Conservation (phyloP, 2,329 filamentous ascomycete genomes). For the Aspergillus sergii region DNA sequence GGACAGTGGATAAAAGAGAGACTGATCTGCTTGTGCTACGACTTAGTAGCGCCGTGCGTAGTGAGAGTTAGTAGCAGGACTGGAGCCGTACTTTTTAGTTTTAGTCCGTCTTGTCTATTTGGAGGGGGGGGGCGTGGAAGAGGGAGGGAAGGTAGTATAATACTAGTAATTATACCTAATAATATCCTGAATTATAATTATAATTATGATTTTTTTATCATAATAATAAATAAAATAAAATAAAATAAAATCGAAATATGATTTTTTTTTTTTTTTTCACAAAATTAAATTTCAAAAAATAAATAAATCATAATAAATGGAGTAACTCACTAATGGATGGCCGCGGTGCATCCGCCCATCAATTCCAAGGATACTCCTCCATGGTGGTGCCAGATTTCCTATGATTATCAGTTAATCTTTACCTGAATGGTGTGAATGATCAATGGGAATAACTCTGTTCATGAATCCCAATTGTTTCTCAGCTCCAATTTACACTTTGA, state of each 20-base stretch:
- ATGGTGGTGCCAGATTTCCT: constrained; percentile 12
- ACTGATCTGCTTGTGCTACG: constrained; percentile 40
- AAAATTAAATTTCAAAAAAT: constrained; percentile 2
- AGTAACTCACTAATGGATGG: constrained; percentile 7
- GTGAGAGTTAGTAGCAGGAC: constrained; percentile 31
- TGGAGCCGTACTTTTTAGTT: constrained; percentile 28
- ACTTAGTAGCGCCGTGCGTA: constrained; percentile 33
- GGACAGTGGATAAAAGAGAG: constrained; percentile 38
- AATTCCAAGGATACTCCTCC: constrained; percentile 6
- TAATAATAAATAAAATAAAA: constrained; percentile 3
- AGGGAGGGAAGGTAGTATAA: constrained; percentile 5
- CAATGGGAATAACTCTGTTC: constrained; percentile 6
- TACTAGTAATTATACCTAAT: constrained; percentile 8
- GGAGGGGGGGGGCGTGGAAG: neutral
- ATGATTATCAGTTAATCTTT: constrained; percentile 11
- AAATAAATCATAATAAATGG: constrained; percentile 8
- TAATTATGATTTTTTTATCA: constrained; percentile 1
- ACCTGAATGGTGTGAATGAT: constrained; percentile 5
- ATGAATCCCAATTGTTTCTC: constrained; percentile 10
- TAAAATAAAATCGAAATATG: neutral
- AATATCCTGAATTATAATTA: constrained; percentile 4
- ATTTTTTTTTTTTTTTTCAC: too few species aligned
- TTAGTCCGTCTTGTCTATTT: constrained; percentile 15
- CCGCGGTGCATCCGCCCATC: constrained; percentile 13
- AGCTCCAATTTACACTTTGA: neutral